Base-by-base conservation (phyloP, 371 early-diverging fungal species). In the Mucor plumbeus region DNA sequence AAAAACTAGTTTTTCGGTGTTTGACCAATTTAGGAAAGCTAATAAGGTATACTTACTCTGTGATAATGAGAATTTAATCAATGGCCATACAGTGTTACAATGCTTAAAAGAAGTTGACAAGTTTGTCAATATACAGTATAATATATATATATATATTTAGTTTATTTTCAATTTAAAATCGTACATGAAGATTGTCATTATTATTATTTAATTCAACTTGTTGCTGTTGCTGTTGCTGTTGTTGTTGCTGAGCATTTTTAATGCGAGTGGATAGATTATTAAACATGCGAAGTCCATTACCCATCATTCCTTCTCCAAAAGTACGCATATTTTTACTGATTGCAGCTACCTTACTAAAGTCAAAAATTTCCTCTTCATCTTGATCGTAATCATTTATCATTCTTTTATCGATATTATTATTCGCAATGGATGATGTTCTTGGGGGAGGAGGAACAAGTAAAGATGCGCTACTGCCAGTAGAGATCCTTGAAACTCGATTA, bases 311-410 rank as follows among this genome's bases (percentile, higher is more conserved):
- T 40, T 76, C 78, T 10, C 76, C 61, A 63, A 76, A 70, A 5
- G 57, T 72, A 38, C 76, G 76, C 15, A 78, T 64, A 39, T 73
- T 76, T 64, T 75, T 76, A 35, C 81, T 76, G 57, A 80, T 72
- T 4, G 72, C 73, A 41, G 75, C 61, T 19, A 80, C 68, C 56
- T 76, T 76, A 55, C 67, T 72, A 64, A 80, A 75, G 56, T 78
- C 78, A 69, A 81, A 81, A 7, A 70, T 39, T 1, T 76, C 78
- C 13, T 76, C 76, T 7, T 50, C 53, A 0, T 68, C 68, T 7
- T 72, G 69, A 8, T 72, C 71, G 11, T 65, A 62, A 19, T 69
- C 65, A 57, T 38, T 38, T 9, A 38, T 1, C 1, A 38, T 7
- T 11, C 11, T 38, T 38, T 11, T 15, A 13, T 21, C 13, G 33